These are phyloP conservation scores for Chaetomium strumarium DNA, from an alignment of 2,329 filamentous ascomycete genomes.

Conservation along the genomic window DNA sequence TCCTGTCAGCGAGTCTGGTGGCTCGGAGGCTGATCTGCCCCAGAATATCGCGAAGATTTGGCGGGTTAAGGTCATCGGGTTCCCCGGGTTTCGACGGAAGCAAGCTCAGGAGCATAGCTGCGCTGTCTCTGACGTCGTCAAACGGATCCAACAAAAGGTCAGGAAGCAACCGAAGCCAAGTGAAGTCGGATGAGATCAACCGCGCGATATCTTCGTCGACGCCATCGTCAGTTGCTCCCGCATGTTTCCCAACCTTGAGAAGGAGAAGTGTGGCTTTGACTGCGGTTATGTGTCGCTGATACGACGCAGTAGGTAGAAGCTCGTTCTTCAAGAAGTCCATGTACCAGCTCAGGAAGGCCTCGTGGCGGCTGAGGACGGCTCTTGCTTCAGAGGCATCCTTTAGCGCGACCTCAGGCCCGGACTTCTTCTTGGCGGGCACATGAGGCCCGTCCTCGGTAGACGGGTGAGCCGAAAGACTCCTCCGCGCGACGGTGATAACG, in stretches of 20 bases:
- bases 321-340: slow-evolving; percentile 65
- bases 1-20: slow-evolving; percentile 56
- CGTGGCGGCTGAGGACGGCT: slow-evolving; percentile 44
- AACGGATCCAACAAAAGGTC: slow-evolving; percentile 86
- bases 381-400: slow-evolving; percentile 19
- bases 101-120: slow-evolving; percentile 47
- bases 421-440: slow-evolving; percentile 19
- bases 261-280: slow-evolving; percentile 64
- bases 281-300: slow-evolving; percentile 80
- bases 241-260: slow-evolving; percentile 61
- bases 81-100: slow-evolving; percentile 35
- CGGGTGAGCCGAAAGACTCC: slow-evolving; percentile 33
- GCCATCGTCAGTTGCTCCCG: slow-evolving; percentile 24
- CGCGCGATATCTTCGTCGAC: slow-evolving; percentile 24
- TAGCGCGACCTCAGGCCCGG: slow-evolving; percentile 18
- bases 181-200: slow-evolving; percentile 35
- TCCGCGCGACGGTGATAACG: slow-evolving; percentile 52
- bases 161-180: slow-evolving; percentile 59
- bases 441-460: slow-evolving; percentile 26
- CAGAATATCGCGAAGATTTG: slow-evolving; percentile 33
- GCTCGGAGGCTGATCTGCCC: slow-evolving; percentile 45
- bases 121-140: slow-evolving; percentile 72
- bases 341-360: slow-evolving; percentile 69
- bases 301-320: slow-evolving; percentile 74
- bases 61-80: slow-evolving; percentile 9